Evolutionary conservation across 305 asterid genomes (phyloP).

Genomic region (Fraxinus latifolia): DNA sequence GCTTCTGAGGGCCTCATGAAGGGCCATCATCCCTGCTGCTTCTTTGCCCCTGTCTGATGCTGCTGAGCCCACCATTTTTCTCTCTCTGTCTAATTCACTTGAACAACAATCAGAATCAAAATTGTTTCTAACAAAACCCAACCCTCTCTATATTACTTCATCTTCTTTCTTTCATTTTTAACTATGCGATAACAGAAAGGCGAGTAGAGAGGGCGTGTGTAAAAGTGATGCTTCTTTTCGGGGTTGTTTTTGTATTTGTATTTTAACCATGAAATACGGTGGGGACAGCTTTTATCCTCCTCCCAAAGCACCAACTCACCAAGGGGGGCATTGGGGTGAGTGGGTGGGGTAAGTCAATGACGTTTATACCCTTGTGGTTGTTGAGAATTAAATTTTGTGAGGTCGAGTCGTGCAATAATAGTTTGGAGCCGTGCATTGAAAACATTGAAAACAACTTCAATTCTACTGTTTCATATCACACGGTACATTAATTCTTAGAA

Average conservation of each 20-base stretch:
- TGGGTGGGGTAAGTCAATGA: not conserved
- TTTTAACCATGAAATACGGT: not conserved
- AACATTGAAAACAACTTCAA: not conserved
- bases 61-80: constrained; percentile 92
- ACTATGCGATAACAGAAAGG: not conserved
- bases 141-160: constrained; percentile 1
- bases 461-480: not conserved
- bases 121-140: not conserved
- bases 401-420: not conserved
- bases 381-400: not conserved
- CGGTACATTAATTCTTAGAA: too few species aligned
- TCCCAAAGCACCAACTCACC: not conserved
- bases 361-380: not conserved
- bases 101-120: not conserved
- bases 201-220: not conserved
- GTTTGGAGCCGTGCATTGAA: not conserved
- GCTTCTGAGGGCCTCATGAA: constrained; percentile 96
- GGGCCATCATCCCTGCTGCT: constrained; percentile 99
- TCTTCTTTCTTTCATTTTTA: constrained; percentile 3
- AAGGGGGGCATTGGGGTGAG: not conserved
- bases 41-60: constrained; percentile 95
- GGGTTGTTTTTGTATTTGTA: not conserved
- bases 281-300: not conserved
- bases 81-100: constrained; percentile 15
- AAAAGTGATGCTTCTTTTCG: not conserved